Evolutionary conservation across 164 flowering plant genomes (phyloP).

Genomic region (Berberis vulgaris): DNA sequence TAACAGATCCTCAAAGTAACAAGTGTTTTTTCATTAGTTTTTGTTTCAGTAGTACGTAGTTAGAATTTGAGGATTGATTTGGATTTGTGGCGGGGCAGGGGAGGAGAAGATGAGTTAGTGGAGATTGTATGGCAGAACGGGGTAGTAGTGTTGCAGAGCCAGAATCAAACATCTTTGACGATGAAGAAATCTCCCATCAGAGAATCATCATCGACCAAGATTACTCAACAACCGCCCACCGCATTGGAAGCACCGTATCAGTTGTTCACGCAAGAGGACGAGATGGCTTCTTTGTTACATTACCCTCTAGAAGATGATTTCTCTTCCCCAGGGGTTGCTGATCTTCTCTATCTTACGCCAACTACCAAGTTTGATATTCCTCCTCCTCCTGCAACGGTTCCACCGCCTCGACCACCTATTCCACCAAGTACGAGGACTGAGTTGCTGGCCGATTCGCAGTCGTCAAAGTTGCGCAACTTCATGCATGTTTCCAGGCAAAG

Average conservation of each 20-base stretch:
- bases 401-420: slow-evolving; percentile 28
- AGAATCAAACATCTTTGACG: slow-evolving; percentile 28
- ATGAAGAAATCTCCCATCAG: slow-evolving; percentile 16
- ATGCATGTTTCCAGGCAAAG: slow-evolving; percentile 31
- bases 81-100: not conserved
- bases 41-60: not conserved
- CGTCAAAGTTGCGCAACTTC: slow-evolving; percentile 26
- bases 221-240: slow-evolving; percentile 1
- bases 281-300: slow-evolving; percentile 90
- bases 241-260: slow-evolving; percentile 23
- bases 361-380: slow-evolving; percentile 1
- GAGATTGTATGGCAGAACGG: slow-evolving; percentile 90
- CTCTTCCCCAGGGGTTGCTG: slow-evolving; percentile 36
- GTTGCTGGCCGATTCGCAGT: not conserved
- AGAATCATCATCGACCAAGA: slow-evolving; percentile 14
- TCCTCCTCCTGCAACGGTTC: not conserved
- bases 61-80: not conserved
- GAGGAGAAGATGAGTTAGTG: slow-evolving; percentile 51
- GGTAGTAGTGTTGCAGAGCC: slow-evolving; percentile 57
- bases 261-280: slow-evolving; percentile 82
- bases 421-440: slow-evolving; percentile 22
- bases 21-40: not conserved
- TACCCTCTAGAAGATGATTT: slow-evolving; percentile 49
- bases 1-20: slow-evolving; percentile 19
- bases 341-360: slow-evolving; percentile 26